Evolutionary conservation across 2,329 filamentous ascomycete species (phyloP), one percentile per base, ranked within the genome.

Genomic region (Dactylonectria macrodidyma): DNA sequence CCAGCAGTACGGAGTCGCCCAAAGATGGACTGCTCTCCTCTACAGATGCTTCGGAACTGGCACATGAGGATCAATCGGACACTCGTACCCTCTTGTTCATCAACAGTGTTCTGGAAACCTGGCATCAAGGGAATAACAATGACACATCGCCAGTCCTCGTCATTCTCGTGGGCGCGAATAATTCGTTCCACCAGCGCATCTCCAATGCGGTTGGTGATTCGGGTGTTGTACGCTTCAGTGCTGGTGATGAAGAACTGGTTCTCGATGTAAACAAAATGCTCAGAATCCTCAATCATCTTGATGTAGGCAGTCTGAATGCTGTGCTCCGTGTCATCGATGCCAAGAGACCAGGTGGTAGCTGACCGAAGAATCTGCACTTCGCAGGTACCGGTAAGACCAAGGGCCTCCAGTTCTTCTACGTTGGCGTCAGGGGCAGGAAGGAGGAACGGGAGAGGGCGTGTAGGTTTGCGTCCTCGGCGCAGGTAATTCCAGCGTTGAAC

Each of bases 401-500:
- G 88, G 16, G 91, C 90, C 77, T 97, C 93, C 48, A 99, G 87
- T 76, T 99, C 96, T 41, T 92, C 92, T 34, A 91, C 87, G 59
- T 93, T 93, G 75, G 95, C 97, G 79, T 99, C 97, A 2, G 96
- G 96, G 0, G 96, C 95, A 3, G 96, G 96, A 5, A 99, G 88
- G 46, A 99, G 83, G 79, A 98, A 97, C 0, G 96, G 96, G 1
- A 97, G 95, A 4, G 96, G 97, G 22, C 96, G 90, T 1, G 95
- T 97, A 5, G 96, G 95, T 76, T 97, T 97, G 66, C 96, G 91
- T 69, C 97, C 95, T 60, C 96, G 92, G 56, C 97, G 89, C 47
- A 99, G 91, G 75, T 98, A 98, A 80, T 98, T 98, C 96, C 96
- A 99, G 67, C 96, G 89, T 81, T 99, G 96, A 5, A 98, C 95